Evolutionary conservation across 148 eudicot genomes (phyloP).

Genomic region (Camellia granthamiana): DNA sequence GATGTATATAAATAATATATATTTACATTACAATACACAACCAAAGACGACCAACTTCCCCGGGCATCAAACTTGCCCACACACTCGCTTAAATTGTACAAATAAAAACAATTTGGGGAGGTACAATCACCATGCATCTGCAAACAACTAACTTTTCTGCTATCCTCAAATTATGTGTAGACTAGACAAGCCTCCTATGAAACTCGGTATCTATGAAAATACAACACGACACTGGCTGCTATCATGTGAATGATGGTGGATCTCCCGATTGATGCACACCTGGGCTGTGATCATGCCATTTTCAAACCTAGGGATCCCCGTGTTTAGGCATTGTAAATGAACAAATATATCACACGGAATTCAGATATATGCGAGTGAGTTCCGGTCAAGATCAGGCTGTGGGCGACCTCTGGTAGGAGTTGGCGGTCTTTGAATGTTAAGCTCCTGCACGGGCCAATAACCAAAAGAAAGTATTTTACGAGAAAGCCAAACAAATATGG

Average conservation of each 20-base stretch:
- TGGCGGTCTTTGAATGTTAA: slow-evolving; percentile 66
- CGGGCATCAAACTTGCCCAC: neutral
- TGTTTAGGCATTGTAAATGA: neutral
- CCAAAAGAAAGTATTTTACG: neutral
- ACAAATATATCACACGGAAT: neutral
- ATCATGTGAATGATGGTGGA: neutral
- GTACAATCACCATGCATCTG: neutral
- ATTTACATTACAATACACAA: slow-evolving; percentile 6
- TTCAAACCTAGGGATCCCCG: slow-evolving; percentile 5
- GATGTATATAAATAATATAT: neutral
- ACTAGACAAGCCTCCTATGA: neutral
- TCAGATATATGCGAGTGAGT: slow-evolving; percentile 80
- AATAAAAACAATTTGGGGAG: neutral
- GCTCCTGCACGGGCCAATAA: slow-evolving; percentile 46
- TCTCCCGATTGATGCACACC: neutral
- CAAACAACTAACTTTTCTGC: neutral
- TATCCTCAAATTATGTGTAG: neutral
- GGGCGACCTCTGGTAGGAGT: slow-evolving; percentile 93
- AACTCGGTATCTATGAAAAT: neutral
- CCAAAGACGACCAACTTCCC: slow-evolving; percentile 4
- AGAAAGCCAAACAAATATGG: slow-evolving; percentile 3
- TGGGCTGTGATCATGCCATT: too few species aligned
- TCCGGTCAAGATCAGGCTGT: slow-evolving; percentile 76
- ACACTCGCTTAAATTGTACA: neutral
- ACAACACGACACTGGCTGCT: slow-evolving; percentile 12